These are phyloP conservation scores for Colletotrichum sp. DNA, from an alignment of 2,329 filamentous ascomycete species.

Conservation along the genomic window DNA sequence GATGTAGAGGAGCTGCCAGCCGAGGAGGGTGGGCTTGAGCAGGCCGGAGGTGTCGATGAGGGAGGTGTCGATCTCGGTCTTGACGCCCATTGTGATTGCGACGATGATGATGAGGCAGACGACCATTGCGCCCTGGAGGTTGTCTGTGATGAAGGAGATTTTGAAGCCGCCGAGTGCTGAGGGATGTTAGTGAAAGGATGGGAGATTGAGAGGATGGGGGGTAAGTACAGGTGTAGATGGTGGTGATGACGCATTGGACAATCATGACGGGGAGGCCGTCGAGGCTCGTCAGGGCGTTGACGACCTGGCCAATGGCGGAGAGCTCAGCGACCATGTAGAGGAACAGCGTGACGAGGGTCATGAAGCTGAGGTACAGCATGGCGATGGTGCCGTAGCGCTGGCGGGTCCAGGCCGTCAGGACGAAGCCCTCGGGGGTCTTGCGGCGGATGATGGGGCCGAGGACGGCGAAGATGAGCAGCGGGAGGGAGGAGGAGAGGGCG, in stretches of 20 bases:
- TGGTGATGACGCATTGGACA: slow-evolving; percentile 78
- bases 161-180: slow-evolving; percentile 81
- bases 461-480: slow-evolving; percentile 75
- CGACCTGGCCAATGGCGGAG: slow-evolving; percentile 80
- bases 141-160: slow-evolving; percentile 85
- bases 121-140: slow-evolving; percentile 81
- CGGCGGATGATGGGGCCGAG: slow-evolving; percentile 79
- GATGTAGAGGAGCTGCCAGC: slow-evolving; percentile 88
- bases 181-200: not conserved
- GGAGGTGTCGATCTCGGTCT: slow-evolving; percentile 73
- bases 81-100: slow-evolving; percentile 77
- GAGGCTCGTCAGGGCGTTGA: slow-evolving; percentile 75
- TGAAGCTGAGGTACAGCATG: slow-evolving; percentile 75
- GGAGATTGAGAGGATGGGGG: not conserved
- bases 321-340: slow-evolving; percentile 88
- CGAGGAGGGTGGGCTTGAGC: slow-evolving; percentile 71
- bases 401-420: slow-evolving; percentile 83
- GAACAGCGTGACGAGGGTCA: slow-evolving; percentile 83
- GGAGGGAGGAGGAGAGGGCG: slow-evolving; percentile 73
- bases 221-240: slow-evolving; percentile 77
- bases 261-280: slow-evolving; percentile 78
- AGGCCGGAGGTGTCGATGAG: slow-evolving; percentile 73
- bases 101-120: slow-evolving; percentile 76
- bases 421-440: slow-evolving; percentile 84
- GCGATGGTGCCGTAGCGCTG: slow-evolving; percentile 75